Percentiles rank a stretch among this genome's conserved stretches.
These are phyloP conservation scores for Wickerhamomyces sydowiorum DNA, from an alignment of 805 yeast genomes.

Conservation along the genomic window DNA sequence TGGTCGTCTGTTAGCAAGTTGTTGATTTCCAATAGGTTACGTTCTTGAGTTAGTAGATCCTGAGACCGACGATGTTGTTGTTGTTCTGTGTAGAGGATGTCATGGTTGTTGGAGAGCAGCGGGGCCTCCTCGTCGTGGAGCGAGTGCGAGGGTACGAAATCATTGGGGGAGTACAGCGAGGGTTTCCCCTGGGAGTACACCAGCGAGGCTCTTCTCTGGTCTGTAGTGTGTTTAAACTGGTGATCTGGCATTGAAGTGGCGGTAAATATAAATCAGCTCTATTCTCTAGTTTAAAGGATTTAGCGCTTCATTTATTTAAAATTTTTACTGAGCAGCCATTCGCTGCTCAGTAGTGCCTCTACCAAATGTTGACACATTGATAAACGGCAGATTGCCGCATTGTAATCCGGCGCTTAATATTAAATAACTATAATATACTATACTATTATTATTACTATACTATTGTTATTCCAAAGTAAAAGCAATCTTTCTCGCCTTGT, in stretches of 20 bases:
- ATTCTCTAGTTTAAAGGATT: no score
- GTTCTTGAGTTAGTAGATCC: conserved; percentile 16
- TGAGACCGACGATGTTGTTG: neutral
- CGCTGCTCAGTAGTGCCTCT: neutral
- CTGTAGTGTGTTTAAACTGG: conserved; percentile 19
- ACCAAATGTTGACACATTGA: conserved; percentile 1
- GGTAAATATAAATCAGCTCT: no score
- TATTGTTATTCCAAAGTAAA: conserved; percentile 20
- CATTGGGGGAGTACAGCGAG: conserved; percentile 14
- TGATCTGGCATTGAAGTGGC: conserved; percentile 10
- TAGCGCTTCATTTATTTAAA: neutral
- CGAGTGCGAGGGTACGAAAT: neutral
- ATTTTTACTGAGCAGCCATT: neutral
- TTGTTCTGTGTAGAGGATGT: neutral
- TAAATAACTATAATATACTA: neutral
- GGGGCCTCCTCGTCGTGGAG: neutral
- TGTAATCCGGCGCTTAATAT: neutral
- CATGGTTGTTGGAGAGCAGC: neutral
- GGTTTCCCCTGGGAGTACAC: conserved; percentile 12
- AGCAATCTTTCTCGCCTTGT: conserved; percentile 50
- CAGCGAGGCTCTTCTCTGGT: conserved; percentile 14
- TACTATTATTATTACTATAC: no score
- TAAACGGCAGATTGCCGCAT: neutral
- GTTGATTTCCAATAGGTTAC: conserved; percentile 17
- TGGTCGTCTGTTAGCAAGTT: conserved; percentile 10